Evolutionary conservation across 1,139 yeast genomes (phyloP).

Genomic region (Sugiyamaella japonica): DNA sequence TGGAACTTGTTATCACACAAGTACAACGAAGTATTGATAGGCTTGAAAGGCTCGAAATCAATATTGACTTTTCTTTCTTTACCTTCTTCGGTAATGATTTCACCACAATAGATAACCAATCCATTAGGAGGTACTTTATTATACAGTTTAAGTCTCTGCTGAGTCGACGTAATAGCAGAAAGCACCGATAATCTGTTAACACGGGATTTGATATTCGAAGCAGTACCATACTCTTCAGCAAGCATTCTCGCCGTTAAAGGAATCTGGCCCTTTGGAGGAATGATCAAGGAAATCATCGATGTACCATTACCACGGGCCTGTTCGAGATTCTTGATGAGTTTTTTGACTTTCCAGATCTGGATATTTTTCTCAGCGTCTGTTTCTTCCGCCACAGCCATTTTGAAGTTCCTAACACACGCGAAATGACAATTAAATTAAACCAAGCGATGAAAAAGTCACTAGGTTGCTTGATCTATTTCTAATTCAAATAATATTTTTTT

Average conservation of each 20-base stretch:
- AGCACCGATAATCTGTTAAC: conserved; percentile 93
- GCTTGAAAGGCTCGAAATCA: conserved; percentile 97
- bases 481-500: too few relatives aligned
- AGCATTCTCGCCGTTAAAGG: conserved; percentile 85
- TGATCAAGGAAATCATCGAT: conserved; percentile 94
- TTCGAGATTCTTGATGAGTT: conserved; percentile 68
- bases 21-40: conserved; percentile 93
- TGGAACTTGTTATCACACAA: conserved; percentile 98
- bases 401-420: conserved; percentile 4
- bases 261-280: conserved; percentile 92
- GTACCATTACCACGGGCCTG: conserved; percentile 97
- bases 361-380: conserved; percentile 89
- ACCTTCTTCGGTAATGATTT: conserved; percentile 94
- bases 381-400: conserved; percentile 34
- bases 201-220: conserved; percentile 95
- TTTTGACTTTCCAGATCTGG: conserved; percentile 98
- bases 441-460: too few relatives aligned
- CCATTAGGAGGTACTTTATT: conserved; percentile 91
- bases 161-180: conserved; percentile 96
- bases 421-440: background rate
- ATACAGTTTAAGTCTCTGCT: conserved; percentile 90
- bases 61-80: conserved; percentile 93
- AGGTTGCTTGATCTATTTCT: too few relatives aligned
- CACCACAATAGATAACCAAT: conserved; percentile 96
- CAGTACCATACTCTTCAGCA: conserved; percentile 98